phyloP scores from a whole-genome alignment of 345 rosid genomes.

The Arabidopsis thaliana region DNA sequence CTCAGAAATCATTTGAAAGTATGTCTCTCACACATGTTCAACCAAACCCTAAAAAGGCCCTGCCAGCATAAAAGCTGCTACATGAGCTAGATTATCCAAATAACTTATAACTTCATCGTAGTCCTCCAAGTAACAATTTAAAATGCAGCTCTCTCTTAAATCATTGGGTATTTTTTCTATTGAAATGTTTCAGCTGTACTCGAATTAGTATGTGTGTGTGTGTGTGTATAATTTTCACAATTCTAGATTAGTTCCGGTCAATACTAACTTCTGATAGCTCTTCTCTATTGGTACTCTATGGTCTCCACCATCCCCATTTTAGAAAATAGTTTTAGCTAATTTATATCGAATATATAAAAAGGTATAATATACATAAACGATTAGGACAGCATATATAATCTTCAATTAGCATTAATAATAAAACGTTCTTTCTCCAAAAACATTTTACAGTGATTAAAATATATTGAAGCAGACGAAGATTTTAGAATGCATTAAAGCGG shows the following conservation, averaged over 20 bases:
- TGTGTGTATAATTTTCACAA: background rate
- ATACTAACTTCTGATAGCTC: constrained; percentile 6
- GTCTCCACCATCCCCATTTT: background rate
- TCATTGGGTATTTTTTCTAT: background rate
- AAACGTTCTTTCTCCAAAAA: background rate
- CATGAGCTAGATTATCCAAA: constrained; percentile 13
- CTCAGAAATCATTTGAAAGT: constrained; percentile 26
- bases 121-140: background rate
- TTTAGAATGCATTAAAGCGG: no score
- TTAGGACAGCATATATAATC: no score
- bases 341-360: background rate
- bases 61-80: constrained; percentile 32
- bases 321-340: background rate
- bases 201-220: no score
- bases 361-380: background rate
- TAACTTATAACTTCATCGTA: background rate
- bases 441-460: background rate
- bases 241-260: background rate
- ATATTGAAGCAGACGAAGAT: no score
- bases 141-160: constrained; percentile 20
- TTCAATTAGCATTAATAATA: no score
- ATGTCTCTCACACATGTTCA: constrained; percentile 17
- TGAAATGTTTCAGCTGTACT: background rate
- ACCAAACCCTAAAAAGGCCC: constrained; percentile 9
- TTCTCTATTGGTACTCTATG: constrained; percentile 2